Base-by-base conservation (phyloP, 352 stramenopile species). In the Nothophytophthora sp. region DNA sequence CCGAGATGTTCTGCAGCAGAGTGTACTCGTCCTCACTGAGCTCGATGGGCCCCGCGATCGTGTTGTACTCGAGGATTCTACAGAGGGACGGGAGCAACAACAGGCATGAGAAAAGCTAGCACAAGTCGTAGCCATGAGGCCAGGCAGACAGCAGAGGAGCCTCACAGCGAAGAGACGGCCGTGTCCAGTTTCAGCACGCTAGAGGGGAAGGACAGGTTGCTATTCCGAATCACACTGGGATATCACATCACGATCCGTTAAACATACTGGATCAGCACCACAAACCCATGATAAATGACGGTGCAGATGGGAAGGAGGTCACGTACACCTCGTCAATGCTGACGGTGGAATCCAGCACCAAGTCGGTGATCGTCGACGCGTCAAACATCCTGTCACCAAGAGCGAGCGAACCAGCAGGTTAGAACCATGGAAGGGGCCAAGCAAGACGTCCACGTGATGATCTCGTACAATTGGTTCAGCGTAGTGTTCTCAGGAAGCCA, bases 161-260 rank as follows among this genome's bases (percentile, higher is more conserved):
- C 66, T 13, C 55, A 76, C 67, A 76, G 33, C 42, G 57, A 62
- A 18, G 35, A 54, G 5, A 76, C 56, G 3, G 41, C 53, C 28
- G 58, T 60, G 11, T 71, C 47, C 33, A 84, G 25, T 9, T 28
- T 32, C 20, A 86, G 47, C 25, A 87, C 50, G 3, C 67, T 58
- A 5, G 43, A 59, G 4, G 76, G 76, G 49, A 87, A 87, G 25
- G 69, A 60, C 37, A 86, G 13, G 35, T 70, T 81, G 33, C 57
- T 75, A 0, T 60, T 57, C 11, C 57, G 70, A 48, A 86, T 74
- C 10, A 75, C 57, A 59, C 60, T 62, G 24, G n/a, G n/a, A n/a
- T n/a, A n/a, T n/a, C n/a, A n/a, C n/a, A n/a, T n/a, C n/a, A 11
- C 30, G 15, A 47, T 34, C 12, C 24, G 30, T 13, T 5, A 5